Evolutionary conservation across 768 basidiomycete genomes (phyloP).

Genomic region (Russula dissimulans): DNA sequence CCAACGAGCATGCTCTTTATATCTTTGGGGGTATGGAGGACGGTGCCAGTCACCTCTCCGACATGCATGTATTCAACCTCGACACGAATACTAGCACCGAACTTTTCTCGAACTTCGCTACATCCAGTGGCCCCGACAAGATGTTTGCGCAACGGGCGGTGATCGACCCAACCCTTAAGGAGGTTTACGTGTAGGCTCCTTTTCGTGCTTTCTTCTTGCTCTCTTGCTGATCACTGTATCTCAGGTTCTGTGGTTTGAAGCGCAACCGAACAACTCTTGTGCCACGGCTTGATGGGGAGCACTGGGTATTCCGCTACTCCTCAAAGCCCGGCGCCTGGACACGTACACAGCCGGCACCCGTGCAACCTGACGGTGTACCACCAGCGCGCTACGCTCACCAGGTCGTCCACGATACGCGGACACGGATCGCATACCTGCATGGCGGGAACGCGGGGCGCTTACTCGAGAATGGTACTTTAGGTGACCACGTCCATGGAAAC

Average conservation of each 20-base stretch:
- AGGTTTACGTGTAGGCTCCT: conserved; percentile 61
- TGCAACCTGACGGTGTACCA: conserved; percentile 27
- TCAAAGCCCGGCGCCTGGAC: conserved; percentile 57
- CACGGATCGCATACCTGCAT: conserved; percentile 55
- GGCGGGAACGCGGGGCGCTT: conserved; percentile 62
- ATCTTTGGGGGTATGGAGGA: conserved; percentile 70
- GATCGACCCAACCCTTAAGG: conserved; percentile 49
- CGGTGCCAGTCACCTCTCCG: conserved; percentile 50
- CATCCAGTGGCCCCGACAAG: conserved; percentile 56
- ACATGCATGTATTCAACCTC: conserved; percentile 71
- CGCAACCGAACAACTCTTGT: conserved; percentile 32
- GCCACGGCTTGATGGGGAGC: conserved; percentile 40
- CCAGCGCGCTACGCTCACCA: conserved; percentile 68
- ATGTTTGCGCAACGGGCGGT: conserved; percentile 70
- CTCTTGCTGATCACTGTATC: not conserved
- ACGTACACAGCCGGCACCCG: not conserved
- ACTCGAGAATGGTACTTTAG: conserved; percentile 15
- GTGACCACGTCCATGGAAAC: conserved; percentile 15
- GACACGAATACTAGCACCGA: conserved; percentile 47
- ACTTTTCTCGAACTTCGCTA: conserved; percentile 52
- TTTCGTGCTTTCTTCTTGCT: not conserved
- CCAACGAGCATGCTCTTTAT: conserved; percentile 46
- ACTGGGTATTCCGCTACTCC: conserved; percentile 62
- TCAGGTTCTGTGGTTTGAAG: conserved; percentile 56
- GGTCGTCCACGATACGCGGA: conserved; percentile 57